Evolutionary conservation across 306 rosid genomes (phyloP), one percentile per base, ranked within the genome.

Genomic region (Cicer judaicum): DNA sequence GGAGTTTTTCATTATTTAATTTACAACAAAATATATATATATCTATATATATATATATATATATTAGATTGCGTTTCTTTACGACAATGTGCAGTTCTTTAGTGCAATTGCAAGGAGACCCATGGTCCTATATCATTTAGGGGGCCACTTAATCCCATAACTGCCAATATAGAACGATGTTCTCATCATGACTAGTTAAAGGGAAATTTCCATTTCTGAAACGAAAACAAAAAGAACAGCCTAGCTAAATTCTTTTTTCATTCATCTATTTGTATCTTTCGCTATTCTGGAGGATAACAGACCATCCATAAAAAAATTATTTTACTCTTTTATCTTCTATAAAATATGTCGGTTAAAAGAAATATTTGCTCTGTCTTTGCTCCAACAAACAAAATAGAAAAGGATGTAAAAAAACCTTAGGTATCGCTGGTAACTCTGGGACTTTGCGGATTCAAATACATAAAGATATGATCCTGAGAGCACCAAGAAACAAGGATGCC

Each of bases 401-500:
- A 38, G 54, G 70, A 52, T 21, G 54, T 13, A 21, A 38, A 13
- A 74, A 78, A 81, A 93, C 98, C 98, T 93, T 76, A 82, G 77
- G 81, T 84, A 81, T 73, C 97, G 89, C 86, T 90, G 96, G 79
- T 87, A 88, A 78, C 82, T 87, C 81, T 79, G 89, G 50, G 96
- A 90, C 80, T 86, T 87, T 10, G 84, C 91, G 12, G 91, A 86
- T 77, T 94, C 97, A 84, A 90, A 80, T 64, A 85, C 84, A 74
- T 90, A 94, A 34, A 92, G 86, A 86, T 89, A 86, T n/a, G 85
- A 79, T 72, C 92, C 96, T 5, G 96, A 88, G 50, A 94, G 85
- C 68, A 87, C 88, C 75, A 94, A 80, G 83, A 86, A 90, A 87
- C 96, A 92, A 34, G 95, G 89, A 81, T 90, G 91, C 99, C 99